phyloP scores from a whole-genome alignment of 1,284 basidiomycete genomes.

The Meira nashicola region DNA sequence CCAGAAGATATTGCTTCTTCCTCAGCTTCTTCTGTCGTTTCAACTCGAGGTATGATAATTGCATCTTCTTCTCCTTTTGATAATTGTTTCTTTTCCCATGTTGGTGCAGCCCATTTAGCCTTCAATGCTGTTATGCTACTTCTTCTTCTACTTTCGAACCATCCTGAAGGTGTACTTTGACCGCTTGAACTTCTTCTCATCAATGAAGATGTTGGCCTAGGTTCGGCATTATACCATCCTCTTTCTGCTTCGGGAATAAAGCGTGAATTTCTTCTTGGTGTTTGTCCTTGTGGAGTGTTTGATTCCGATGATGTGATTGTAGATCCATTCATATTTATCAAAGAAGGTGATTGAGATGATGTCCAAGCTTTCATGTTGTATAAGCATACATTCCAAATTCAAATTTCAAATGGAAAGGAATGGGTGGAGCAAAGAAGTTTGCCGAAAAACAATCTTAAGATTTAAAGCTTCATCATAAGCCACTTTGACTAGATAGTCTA shows the following conservation, averaged over 20 bases:
- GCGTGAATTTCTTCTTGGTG: not conserved
- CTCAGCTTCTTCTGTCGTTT: not conserved
- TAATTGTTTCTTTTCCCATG: not conserved
- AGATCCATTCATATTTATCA: no score
- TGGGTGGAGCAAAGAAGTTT: no score
- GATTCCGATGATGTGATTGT: not conserved
- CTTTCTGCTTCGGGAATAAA: constrained; percentile 6
- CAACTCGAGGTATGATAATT: not conserved
- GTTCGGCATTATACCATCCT: constrained; percentile 2
- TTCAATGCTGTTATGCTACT: not conserved
- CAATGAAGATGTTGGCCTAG: not conserved
- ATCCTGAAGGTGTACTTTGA: not conserved
- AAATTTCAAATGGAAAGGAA: no score
- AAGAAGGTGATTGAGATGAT: no score
- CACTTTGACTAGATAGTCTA: no score
- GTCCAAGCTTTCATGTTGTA: no score
- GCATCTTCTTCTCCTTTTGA: not conserved
- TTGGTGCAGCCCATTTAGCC: not conserved
- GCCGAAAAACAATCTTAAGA: no score
- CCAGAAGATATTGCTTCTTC: not conserved
- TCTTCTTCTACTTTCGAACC: not conserved
- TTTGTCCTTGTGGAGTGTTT: not conserved
- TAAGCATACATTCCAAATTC: no score
- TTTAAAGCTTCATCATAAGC: no score
- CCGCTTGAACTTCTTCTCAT: not conserved